These are phyloP conservation scores for Helenozyma baotianmanensis DNA, from an alignment of 805 yeast species.

Conservation along the genomic window DNA sequence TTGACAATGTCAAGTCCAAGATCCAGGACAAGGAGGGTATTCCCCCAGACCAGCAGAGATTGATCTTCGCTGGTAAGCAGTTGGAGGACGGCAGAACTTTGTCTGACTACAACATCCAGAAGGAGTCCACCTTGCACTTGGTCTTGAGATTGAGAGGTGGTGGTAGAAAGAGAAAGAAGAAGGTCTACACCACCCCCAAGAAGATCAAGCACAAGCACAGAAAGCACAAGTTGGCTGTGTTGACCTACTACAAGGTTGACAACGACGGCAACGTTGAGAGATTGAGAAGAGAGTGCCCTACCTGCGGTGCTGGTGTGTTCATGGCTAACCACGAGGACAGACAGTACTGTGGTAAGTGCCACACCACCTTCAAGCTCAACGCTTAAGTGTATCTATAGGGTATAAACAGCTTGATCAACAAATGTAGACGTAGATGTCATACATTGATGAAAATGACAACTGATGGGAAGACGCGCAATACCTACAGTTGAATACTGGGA, in stretches of 20 bases:
- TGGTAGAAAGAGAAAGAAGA: constrained; percentile 99
- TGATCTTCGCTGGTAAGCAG: constrained; percentile 99
- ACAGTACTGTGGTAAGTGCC: constrained; percentile 99
- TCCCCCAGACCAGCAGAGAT: constrained; percentile 99
- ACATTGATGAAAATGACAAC: too few relatives aligned
- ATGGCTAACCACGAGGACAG: constrained; percentile 99
- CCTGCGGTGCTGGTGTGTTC: constrained; percentile 99
- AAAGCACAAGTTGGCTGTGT: constrained; percentile 98
- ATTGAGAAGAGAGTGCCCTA: constrained; percentile 96
- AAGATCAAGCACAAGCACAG: constrained; percentile 99
- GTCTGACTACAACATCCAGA: constrained; percentile 99
- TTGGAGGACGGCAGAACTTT: constrained; percentile 98
- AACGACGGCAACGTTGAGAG: constrained; percentile 98
- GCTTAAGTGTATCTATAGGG: constrained; percentile 15
- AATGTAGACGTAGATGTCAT: too few relatives aligned
- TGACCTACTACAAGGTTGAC: constrained; percentile 98
- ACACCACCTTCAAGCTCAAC: constrained; percentile 72
- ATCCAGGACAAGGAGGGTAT: constrained; percentile 99
- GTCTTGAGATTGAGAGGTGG: constrained; percentile 94
- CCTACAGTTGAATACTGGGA: too few relatives aligned
- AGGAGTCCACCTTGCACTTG: constrained; percentile 96
- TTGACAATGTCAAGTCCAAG: constrained; percentile 97
- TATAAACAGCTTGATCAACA: too few relatives aligned
- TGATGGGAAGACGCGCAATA: too few relatives aligned
- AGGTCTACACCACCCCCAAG: constrained; percentile 99